These are phyloP conservation scores for Salix exigua DNA, from an alignment of 345 rosid species.

Conservation along the genomic window DNA sequence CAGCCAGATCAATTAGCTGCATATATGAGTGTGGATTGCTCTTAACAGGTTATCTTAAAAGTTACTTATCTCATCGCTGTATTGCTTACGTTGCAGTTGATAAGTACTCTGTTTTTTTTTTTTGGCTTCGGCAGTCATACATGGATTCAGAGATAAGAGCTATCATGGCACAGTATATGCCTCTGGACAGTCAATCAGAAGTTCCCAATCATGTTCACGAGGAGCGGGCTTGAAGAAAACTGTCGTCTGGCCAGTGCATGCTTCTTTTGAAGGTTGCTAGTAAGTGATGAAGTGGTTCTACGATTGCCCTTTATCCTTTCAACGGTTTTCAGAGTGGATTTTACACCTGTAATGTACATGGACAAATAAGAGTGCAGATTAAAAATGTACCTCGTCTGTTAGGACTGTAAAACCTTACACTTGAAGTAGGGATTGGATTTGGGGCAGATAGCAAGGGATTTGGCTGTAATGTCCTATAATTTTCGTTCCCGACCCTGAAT, in stretches of 20 bases:
- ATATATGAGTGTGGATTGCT: not conserved
- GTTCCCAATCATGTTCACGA: constrained; percentile 58
- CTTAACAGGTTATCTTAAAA: not conserved
- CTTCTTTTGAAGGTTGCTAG: not conserved
- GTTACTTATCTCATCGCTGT: not conserved
- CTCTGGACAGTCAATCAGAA: constrained; percentile 80
- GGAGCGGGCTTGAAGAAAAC: constrained; percentile 45
- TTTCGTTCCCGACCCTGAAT: not conserved
- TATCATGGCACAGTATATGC: constrained; percentile 99
- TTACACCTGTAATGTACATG: constrained; percentile 17
- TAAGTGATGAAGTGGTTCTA: constrained; percentile 1
- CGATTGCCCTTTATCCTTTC: not conserved
- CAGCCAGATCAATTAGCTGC: not conserved
- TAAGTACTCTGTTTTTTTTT: not conserved
- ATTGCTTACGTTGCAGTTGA: not conserved
- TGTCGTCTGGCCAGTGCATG: not conserved
- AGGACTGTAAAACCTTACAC: constrained; percentile 21
- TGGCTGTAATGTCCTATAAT: constrained; percentile 14
- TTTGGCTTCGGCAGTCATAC: constrained; percentile 54
- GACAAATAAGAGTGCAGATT: constrained; percentile 25
- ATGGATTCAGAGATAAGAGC: constrained; percentile 99
- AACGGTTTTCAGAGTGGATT: constrained; percentile 14
- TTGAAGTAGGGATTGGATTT: constrained; percentile 19
- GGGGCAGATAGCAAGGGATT: constrained; percentile 14
- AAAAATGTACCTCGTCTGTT: constrained; percentile 17